These are phyloP conservation scores for Talaromyces verruculosus DNA, from an alignment of 2,329 filamentous ascomycete genomes.

Conservation along the genomic window DNA sequence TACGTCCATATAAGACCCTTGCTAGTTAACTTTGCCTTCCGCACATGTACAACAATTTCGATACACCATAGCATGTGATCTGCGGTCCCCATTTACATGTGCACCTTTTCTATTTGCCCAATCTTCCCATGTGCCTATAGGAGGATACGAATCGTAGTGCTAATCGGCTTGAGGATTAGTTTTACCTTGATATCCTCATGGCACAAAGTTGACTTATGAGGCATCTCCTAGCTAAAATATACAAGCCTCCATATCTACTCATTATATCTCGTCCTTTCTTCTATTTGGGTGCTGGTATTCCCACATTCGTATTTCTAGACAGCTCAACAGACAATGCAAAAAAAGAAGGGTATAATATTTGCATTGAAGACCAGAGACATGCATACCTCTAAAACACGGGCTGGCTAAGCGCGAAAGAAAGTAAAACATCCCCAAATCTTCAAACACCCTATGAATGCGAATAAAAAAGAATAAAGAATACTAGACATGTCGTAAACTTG, in stretches of 20 bases:
- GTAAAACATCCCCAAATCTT: slow-evolving; percentile 5
- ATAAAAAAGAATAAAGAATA: neutral
- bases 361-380: slow-evolving; percentile 1
- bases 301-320: neutral
- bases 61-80: neutral
- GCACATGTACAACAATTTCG: neutral
- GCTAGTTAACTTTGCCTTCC: neutral
- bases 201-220: neutral
- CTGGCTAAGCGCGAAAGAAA: slow-evolving; percentile 2
- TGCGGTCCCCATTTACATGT: neutral
- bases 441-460: slow-evolving; percentile 6
- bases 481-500: neutral
- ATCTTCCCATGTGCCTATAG: neutral
- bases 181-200: neutral
- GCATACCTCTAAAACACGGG: neutral
- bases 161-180: neutral
- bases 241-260: neutral
- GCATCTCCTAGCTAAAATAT: neutral
- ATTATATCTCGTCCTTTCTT: too few species aligned
- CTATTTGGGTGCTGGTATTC: too few species aligned
- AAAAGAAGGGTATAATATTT: slow-evolving; percentile 7
- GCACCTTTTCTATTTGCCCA: neutral
- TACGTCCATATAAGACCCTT: neutral
- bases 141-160: neutral
- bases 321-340: slow-evolving; percentile 6